Evolutionary conservation across 129 eudicot genomes (phyloP), one percentile per base, ranked within the genome.

Genomic region (Chrysanthemum seticuspe): DNA sequence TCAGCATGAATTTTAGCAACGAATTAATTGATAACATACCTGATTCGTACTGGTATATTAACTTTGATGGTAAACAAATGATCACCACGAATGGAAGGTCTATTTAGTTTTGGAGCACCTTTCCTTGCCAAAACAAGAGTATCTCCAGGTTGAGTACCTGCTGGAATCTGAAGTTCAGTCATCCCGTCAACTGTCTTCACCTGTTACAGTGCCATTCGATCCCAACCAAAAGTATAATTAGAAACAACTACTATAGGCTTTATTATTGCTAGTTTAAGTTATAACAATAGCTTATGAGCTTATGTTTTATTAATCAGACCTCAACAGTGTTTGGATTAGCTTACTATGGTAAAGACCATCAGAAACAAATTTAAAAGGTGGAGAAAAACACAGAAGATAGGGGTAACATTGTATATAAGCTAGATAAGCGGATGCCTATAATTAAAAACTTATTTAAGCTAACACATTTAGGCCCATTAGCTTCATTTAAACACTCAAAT

Each of bases 141-240:
- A 83, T 94, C 99, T 44, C 97, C 96, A 52, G 99, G 99, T 68
- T 94, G 99, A 67, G 99, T 94, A 57, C 99, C 96, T 27, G 99
- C 85, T 58, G 99, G 99, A 76, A 94, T 86, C 73, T 85, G 93
- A 62, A 94, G 84, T 56, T 90, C 97, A 78, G 81, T 80, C 76
- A 75, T 76, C 68, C 99, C 99, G 62, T 94, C 99, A 64, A 94
- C 97, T 16, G 99, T 90, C 84, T 90, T 94, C 74, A 90, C 97
- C 99, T 94, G 82, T 67, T 75, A 45, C 62, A 85, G 56, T 18
- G 52, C 48, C 78, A 74, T 62, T 23, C 21, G n/a, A 58, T 8
- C 47, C 47, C 47, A 40, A 40, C 47, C 16, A 70, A 11, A 16
- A 10, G 31, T 15, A 36, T 13, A 70, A 68, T 13, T n/a, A 68